These are phyloP conservation scores for Trematosphaeria pertusa DNA, from an alignment of 2,329 filamentous ascomycete genomes.

Conservation along the genomic window DNA sequence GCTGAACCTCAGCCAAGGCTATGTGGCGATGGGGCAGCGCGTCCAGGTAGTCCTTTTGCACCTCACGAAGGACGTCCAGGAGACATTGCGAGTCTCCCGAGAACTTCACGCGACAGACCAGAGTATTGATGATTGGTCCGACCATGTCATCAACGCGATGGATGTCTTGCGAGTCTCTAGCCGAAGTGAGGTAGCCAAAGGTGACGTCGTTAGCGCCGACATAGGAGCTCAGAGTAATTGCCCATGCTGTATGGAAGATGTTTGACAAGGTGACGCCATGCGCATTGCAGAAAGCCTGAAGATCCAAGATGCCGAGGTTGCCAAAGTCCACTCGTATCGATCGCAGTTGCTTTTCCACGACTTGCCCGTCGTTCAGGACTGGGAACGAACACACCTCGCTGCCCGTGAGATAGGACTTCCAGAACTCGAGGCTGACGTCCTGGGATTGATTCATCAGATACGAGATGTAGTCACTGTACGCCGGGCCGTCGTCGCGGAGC, in stretches of 20 bases:
- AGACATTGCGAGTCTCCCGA: constrained; percentile 39
- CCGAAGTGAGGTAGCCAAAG: constrained; percentile 54
- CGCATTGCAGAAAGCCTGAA: constrained; percentile 49
- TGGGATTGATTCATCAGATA: constrained; percentile 34
- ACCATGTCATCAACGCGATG: constrained; percentile 51
- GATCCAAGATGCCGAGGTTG: constrained; percentile 31
- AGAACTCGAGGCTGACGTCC: constrained; percentile 37
- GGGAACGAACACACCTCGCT: constrained; percentile 44
- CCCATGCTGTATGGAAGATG: constrained; percentile 52
- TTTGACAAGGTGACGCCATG: constrained; percentile 58
- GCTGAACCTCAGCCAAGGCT: constrained; percentile 56
- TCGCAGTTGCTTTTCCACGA: constrained; percentile 26
- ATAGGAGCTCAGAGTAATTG: constrained; percentile 46
- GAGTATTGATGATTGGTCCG: constrained; percentile 57
- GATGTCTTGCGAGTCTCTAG: constrained; percentile 50
- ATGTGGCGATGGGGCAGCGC: constrained; percentile 53
- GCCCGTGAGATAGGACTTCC: constrained; percentile 39
- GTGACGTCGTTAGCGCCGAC: constrained; percentile 48
- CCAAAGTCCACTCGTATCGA: constrained; percentile 39
- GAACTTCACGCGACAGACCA: constrained; percentile 53
- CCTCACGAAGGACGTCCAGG: constrained; percentile 47
- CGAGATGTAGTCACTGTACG: constrained; percentile 43
- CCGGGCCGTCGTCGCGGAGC: constrained; percentile 30
- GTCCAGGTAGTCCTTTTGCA: constrained; percentile 57
- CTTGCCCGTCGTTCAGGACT: constrained; percentile 31